phyloP scores from a whole-genome alignment of 306 rosid species.

The Vigna unguiculata region DNA sequence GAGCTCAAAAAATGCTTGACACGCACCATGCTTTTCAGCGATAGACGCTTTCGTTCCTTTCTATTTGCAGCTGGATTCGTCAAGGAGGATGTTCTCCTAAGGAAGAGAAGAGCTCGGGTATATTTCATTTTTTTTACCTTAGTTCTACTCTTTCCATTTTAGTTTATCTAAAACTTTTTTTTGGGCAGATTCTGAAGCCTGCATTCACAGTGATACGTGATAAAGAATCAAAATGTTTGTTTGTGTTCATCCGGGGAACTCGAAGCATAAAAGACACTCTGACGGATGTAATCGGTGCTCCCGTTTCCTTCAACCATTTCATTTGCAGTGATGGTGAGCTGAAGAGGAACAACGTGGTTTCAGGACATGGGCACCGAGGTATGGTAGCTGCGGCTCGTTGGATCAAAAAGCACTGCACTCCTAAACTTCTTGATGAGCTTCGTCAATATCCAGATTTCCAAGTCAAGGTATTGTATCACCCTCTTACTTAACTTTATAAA shows the following conservation, averaged over 20 bases:
- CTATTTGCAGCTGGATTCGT: neutral
- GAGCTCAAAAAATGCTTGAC: neutral
- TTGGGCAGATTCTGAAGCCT: slow-evolving; percentile 80
- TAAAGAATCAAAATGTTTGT: slow-evolving; percentile 72
- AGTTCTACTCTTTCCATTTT: too few species aligned
- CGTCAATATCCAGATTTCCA: slow-evolving; percentile 74
- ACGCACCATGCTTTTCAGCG: neutral
- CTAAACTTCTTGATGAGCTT: slow-evolving; percentile 54
- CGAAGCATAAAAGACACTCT: slow-evolving; percentile 90
- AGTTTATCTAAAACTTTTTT: too few species aligned
- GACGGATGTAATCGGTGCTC: slow-evolving; percentile 91
- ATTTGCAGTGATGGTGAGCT: neutral
- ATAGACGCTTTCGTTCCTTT: neutral
- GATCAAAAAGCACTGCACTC: neutral
- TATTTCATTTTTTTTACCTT: too few species aligned
- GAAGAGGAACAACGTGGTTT: neutral
- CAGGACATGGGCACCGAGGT: slow-evolving; percentile 97
- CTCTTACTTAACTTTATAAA: too few species aligned
- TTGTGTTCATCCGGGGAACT: slow-evolving; percentile 90
- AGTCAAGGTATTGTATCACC: slow-evolving; percentile 61
- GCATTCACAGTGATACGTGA: slow-evolving; percentile 86
- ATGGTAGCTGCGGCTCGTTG: slow-evolving; percentile 78
- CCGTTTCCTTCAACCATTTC: slow-evolving; percentile 72
- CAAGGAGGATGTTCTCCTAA: neutral
- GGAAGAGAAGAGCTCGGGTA: neutral